phyloP scores from a whole-genome alignment of 345 rosid species.

The Citrus medica region DNA sequence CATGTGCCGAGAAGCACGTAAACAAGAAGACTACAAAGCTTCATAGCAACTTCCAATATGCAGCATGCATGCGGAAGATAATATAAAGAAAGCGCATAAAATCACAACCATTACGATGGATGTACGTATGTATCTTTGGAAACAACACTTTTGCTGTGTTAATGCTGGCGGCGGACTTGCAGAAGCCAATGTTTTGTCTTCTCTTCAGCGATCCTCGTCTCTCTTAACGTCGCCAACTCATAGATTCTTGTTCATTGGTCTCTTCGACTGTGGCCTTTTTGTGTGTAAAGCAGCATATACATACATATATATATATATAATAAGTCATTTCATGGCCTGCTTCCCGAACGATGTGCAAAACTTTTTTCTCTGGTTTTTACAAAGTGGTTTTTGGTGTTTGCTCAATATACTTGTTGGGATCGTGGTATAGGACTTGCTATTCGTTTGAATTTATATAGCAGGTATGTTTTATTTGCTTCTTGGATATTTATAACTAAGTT shows the following conservation, averaged over 20 bases:
- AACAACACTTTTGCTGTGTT: conserved; percentile 16
- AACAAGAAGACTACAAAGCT: background rate
- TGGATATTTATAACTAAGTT: too few relatives aligned
- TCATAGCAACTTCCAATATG: background rate
- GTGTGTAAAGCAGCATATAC: background rate
- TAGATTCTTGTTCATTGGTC: background rate
- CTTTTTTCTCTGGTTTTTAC: background rate
- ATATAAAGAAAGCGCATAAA: background rate
- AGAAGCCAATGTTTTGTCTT: conserved; percentile 7
- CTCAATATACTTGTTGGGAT: background rate
- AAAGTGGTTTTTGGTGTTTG: background rate
- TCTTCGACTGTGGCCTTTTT: background rate
- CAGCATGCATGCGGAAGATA: background rate
- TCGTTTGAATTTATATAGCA: background rate
- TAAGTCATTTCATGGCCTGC: background rate
- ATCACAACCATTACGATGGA: background rate
- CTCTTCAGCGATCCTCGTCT: background rate
- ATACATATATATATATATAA: background rate
- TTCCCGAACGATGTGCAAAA: background rate
- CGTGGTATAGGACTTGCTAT: background rate
- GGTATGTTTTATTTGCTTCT: background rate
- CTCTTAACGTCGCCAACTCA: background rate
- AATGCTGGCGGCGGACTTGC: conserved; percentile 23
- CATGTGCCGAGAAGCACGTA: background rate
- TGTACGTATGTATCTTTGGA: background rate